Evolutionary conservation across 768 basidiomycete species (phyloP).

Genomic region (Xerocomellus chrysenteron): DNA sequence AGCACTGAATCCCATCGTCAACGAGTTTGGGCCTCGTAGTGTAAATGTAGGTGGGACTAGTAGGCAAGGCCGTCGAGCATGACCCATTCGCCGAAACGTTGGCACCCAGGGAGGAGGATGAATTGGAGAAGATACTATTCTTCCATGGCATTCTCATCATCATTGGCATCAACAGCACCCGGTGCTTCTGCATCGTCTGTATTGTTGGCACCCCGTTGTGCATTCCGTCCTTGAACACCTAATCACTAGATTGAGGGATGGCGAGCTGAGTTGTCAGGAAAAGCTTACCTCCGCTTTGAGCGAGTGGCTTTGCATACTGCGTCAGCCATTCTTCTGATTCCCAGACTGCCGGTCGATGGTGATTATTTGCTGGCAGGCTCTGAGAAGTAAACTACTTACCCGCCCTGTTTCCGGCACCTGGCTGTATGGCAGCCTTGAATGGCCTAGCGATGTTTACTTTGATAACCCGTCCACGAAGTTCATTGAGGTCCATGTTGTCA

Average conservation of each 20-base stretch:
- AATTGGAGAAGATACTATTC: constrained; percentile 40
- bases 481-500: constrained; percentile 98
- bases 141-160: constrained; percentile 62
- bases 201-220: constrained; percentile 24
- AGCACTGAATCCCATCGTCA: not conserved
- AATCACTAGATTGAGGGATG: constrained; percentile 1
- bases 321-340: constrained; percentile 93
- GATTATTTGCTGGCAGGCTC: not conserved
- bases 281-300: constrained; percentile 65
- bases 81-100: not conserved
- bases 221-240: constrained; percentile 59
- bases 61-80: not conserved
- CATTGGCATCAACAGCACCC: constrained; percentile 27
- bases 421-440: constrained; percentile 65
- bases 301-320: constrained; percentile 75
- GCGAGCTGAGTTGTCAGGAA: constrained; percentile 1
- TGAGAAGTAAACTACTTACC: constrained; percentile 44
- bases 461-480: constrained; percentile 70
- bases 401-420: constrained; percentile 69
- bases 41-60: not conserved
- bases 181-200: constrained; percentile 25
- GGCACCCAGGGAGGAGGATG: not conserved
- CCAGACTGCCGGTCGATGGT: constrained; percentile 64
- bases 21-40: not conserved
- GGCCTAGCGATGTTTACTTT: constrained; percentile 87